A percentile compares a stretch with the other conserved stretches of the same genome.
Conservation (phyloP, 2,329 filamentous ascomycete species). For the Xylaria sp. region DNA sequence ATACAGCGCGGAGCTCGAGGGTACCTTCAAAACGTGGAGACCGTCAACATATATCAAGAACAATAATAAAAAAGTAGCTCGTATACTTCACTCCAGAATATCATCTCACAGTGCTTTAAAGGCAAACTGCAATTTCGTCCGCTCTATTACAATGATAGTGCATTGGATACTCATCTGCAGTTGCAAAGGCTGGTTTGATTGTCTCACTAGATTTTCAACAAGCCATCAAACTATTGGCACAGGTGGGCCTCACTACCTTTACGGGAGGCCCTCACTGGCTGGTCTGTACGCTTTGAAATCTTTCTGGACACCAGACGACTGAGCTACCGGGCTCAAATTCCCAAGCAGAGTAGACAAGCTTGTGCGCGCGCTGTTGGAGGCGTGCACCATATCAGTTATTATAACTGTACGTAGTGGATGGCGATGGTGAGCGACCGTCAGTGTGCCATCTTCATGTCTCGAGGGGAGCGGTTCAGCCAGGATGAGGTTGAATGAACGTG, state of each 20-base stretch:
- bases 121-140: too few species aligned
- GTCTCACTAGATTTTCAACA: background rate
- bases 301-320: background rate
- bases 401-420: background rate
- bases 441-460: too few species aligned
- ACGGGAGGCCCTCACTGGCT: background rate
- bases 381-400: background rate
- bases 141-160: too few species aligned
- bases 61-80: conserved; percentile 1
- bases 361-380: background rate
- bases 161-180: too few species aligned
- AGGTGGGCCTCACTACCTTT: background rate
- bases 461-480: background rate
- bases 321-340: background rate
- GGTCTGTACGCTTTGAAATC: background rate
- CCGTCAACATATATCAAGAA: too few species aligned
- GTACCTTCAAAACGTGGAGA: too few species aligned
- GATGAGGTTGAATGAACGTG: background rate
- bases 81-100: background rate
- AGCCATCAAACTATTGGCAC: background rate
- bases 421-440: background rate
- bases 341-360: background rate
- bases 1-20: background rate
- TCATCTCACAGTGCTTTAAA: conserved; percentile 2
- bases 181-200: background rate